Percentiles rank a stretch among this genome's conserved stretches.
Conservation (phyloP, 768 basidiomycete genomes). For the Dendrothele bispora region DNA sequence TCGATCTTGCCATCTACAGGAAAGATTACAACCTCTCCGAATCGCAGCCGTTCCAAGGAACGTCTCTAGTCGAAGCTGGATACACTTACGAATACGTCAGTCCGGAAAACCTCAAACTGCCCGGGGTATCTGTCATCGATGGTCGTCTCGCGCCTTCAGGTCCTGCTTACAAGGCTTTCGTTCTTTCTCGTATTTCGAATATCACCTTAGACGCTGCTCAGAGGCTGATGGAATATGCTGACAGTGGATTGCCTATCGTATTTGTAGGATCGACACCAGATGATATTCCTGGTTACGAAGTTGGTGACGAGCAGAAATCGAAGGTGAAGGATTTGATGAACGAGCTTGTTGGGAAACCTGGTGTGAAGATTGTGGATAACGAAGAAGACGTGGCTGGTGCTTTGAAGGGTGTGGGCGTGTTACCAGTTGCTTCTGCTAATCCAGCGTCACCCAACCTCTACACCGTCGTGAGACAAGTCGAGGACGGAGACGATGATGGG, state of each 20-base stretch:
- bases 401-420: slow-evolving; percentile 9
- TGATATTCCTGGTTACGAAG: slow-evolving; percentile 16
- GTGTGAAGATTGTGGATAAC: slow-evolving; percentile 6
- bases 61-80: slow-evolving; percentile 9
- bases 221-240: slow-evolving; percentile 10
- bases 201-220: slow-evolving; percentile 16
- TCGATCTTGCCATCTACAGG: slow-evolving; percentile 14
- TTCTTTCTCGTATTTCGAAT: slow-evolving; percentile 9
- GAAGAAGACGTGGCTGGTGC: slow-evolving; percentile 10
- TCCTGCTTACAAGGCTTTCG: slow-evolving; percentile 15
- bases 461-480: slow-evolving; percentile 6
- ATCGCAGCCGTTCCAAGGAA: slow-evolving; percentile 9
- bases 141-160: slow-evolving; percentile 11
- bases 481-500: background rate
- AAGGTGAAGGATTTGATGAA: slow-evolving; percentile 14
- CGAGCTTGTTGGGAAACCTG: slow-evolving; percentile 7
- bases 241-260: slow-evolving; percentile 11
- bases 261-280: slow-evolving; percentile 9
- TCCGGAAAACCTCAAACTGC: slow-evolving; percentile 15
- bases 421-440: slow-evolving; percentile 10
- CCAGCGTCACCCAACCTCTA: slow-evolving; percentile 7
- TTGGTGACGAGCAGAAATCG: slow-evolving; percentile 3
- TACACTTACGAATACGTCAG: slow-evolving; percentile 17
- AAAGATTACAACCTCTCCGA: slow-evolving; percentile 12
- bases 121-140: slow-evolving; percentile 12